These are phyloP conservation scores for Colletotrichum plurivorum DNA, from an alignment of 2,329 filamentous ascomycete genomes.

Conservation along the genomic window DNA sequence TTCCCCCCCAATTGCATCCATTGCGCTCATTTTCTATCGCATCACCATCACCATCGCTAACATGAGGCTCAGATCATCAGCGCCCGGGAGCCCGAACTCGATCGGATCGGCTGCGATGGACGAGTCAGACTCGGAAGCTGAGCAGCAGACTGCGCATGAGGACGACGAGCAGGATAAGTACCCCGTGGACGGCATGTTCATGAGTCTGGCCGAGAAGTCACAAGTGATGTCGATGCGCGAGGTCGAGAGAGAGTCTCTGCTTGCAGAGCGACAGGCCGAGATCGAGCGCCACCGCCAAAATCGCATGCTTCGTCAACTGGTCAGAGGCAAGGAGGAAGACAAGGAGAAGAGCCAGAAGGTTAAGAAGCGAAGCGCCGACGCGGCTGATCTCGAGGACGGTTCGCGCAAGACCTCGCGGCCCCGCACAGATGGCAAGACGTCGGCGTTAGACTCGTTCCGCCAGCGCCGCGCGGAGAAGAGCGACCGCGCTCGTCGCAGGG, in stretches of 20 bases:
- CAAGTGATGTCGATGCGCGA: slow-evolving; percentile 90
- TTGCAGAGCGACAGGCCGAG: slow-evolving; percentile 88
- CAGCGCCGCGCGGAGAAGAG: slow-evolving; percentile 75
- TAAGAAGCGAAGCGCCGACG: slow-evolving; percentile 84
- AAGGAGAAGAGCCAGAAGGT: slow-evolving; percentile 72
- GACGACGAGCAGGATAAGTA: slow-evolving; percentile 78
- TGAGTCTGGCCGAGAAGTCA: slow-evolving; percentile 79
- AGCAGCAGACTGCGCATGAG: slow-evolving; percentile 61
- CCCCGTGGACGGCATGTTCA: slow-evolving; percentile 90
- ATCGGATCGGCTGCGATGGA: slow-evolving; percentile 90
- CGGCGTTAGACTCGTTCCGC: slow-evolving; percentile 79
- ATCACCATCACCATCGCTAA: background rate
- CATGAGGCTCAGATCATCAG: slow-evolving; percentile 71
- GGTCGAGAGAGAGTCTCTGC: slow-evolving; percentile 89
- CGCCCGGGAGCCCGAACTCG: slow-evolving; percentile 79
- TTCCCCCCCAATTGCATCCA: background rate
- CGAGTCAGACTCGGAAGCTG: slow-evolving; percentile 79
- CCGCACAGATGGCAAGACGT: slow-evolving; percentile 78
- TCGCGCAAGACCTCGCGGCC: slow-evolving; percentile 81
- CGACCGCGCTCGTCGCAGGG: slow-evolving; percentile 73
- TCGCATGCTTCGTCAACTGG: slow-evolving; percentile 82
- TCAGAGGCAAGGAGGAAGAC: slow-evolving; percentile 73
- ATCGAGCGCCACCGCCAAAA: slow-evolving; percentile 88
- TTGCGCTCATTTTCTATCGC: background rate
- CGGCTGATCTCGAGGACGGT: slow-evolving; percentile 83